Conservation (phyloP, 1,284 basidiomycete species). For the Cystobasidium slooffiae region DNA sequence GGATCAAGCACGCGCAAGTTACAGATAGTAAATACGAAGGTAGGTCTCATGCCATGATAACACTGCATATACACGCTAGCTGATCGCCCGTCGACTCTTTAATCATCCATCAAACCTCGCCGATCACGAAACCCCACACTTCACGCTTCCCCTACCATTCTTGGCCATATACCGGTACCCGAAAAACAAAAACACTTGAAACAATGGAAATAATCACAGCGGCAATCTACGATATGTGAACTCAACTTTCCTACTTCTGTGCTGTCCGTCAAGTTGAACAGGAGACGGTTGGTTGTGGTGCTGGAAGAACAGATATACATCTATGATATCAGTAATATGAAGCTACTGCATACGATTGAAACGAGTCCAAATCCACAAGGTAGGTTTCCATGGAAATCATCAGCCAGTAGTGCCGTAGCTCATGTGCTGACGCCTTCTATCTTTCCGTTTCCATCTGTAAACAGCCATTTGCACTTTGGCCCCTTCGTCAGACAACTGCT, state of each 20-base stretch:
- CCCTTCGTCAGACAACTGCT: conserved; percentile 92
- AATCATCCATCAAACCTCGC: too few relatives aligned
- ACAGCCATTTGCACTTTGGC: conserved; percentile 93
- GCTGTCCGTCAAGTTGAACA: conserved; percentile 92
- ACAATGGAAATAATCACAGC: conserved; percentile 60
- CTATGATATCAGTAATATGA: conserved; percentile 99
- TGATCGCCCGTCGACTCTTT: not conserved
- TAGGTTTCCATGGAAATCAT: conserved; percentile 55
- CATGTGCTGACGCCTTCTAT: not conserved
- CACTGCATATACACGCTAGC: not conserved
- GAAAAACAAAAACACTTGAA: too few relatives aligned
- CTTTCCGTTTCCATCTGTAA: too few relatives aligned
- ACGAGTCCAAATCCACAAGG: conserved; percentile 94
- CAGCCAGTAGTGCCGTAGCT: not conserved
- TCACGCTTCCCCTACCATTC: conserved; percentile 9
- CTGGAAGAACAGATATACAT: conserved; percentile 97
- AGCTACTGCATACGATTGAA: conserved; percentile 94
- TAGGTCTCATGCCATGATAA: conserved; percentile 53
- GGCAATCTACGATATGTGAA: conserved; percentile 98
- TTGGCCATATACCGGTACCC: not conserved
- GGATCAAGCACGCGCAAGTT: conserved; percentile 77
- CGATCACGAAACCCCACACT: conserved; percentile 3
- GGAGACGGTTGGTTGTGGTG: conserved; percentile 93
- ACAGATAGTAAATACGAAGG: conserved; percentile 98
- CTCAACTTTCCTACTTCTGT: conserved; percentile 95